phyloP scores from a whole-genome alignment of 176 grass and related monocot genomes.

The Carex littledalei region DNA sequence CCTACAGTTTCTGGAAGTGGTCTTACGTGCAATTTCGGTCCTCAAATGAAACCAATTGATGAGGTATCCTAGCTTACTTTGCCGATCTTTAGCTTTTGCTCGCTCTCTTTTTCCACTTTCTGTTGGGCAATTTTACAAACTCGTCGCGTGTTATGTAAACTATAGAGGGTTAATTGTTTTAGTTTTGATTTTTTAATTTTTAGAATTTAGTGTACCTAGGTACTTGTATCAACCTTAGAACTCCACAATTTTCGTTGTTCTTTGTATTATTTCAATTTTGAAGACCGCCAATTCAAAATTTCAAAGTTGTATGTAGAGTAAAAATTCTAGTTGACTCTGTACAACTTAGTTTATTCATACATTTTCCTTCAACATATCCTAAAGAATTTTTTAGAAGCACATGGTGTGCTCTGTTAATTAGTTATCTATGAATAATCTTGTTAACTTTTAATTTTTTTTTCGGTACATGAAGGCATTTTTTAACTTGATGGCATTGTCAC shows the following conservation, averaged over 20 bases:
- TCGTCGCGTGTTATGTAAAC: background rate
- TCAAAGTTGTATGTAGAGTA: background rate
- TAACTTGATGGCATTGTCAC: constrained; percentile 64
- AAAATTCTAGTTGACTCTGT: background rate
- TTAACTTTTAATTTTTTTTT: background rate
- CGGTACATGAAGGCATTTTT: constrained; percentile 26
- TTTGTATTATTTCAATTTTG: background rate
- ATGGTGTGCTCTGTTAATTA: background rate
- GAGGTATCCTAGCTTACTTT: background rate
- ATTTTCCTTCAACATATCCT: background rate
- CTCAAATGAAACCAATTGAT: background rate
- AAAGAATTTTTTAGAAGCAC: background rate
- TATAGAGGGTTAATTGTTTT: background rate
- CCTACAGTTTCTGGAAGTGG: background rate
- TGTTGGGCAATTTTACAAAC: constrained; percentile 5
- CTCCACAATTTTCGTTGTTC: background rate
- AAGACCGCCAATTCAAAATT: background rate
- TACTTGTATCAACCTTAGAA: background rate
- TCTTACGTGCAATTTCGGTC: background rate
- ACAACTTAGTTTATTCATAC: background rate
- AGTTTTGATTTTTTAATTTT: background rate
- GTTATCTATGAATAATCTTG: background rate
- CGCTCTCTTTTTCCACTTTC: background rate
- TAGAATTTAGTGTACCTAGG: background rate
- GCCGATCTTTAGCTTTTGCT: background rate